Evolutionary conservation across 164 flowering plant species (phyloP), one percentile per base, ranked within the genome.

Genomic region (Buxus sempervirens): DNA sequence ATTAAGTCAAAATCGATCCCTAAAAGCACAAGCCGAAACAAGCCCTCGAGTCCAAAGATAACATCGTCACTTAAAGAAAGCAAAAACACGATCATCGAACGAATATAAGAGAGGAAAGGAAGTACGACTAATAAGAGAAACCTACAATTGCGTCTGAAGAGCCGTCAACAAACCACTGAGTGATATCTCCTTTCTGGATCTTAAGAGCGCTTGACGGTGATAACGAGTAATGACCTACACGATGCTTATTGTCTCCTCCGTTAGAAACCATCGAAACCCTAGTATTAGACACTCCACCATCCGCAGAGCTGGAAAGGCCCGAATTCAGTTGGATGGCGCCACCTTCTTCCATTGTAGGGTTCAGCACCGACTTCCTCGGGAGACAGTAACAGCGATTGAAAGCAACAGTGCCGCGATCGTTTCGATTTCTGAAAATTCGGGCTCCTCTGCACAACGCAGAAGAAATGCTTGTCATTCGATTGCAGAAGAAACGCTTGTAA

Each of bases 141-240:
- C 84, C 72, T 45, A 91, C 97, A 60, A 94, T 88, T 54, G 96
- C 97, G 62, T 94, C 95, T 53, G 98, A 84, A 26, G 82, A 72
- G 54, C 90, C 95, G 67, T 91, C 88, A 38, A 90, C 82, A 71
- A 73, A 88, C 98, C 97, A 91, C 71, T 74, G 58, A 64, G 98
- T 91, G 77, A 94, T 90, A 66, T 91, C 98, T 0, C 98, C 98
- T 69, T 82, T 83, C 76, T 81, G 84, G 68, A 94, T 81, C 74
- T 81, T 77, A 68, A 91, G 80, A 41, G 56, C 15, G 59, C 76
- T 72, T n/a, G 76, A 69, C 2, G 72, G 51, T 21, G 78, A 66
- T 54, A 78, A 27, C 9, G 25, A 48, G 65, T 72, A 78, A 36
- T 60, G 65, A 59, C 12, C 41, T 13, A 60, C 26, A 24, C 18